phyloP scores from a whole-genome alignment of 148 eudicot species.

The Heliosperma pusillum region DNA sequence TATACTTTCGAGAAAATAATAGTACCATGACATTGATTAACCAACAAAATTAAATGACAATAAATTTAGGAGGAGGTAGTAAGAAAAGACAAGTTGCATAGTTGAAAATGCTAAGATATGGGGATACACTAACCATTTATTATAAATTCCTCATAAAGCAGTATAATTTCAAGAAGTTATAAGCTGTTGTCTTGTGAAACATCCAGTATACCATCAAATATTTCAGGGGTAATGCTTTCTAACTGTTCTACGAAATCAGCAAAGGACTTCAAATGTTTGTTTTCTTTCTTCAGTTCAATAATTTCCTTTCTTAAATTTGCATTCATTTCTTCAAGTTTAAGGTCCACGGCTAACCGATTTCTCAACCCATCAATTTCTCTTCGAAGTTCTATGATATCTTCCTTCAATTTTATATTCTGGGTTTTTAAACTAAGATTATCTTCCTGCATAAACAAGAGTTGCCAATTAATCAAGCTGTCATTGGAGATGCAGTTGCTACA shows the following conservation, averaged over 20 bases:
- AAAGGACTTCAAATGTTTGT: constrained; percentile 2
- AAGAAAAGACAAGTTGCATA: neutral
- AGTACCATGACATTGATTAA: too few species aligned
- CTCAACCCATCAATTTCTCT: constrained; percentile 28
- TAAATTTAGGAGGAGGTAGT: too few species aligned
- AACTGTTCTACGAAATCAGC: constrained; percentile 19
- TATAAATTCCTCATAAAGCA: neutral
- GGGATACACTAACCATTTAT: neutral
- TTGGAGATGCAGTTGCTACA: too few species aligned
- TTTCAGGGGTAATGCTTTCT: constrained; percentile 23
- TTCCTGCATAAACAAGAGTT: constrained; percentile 20
- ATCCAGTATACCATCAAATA: constrained; percentile 1
- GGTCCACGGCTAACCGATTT: constrained; percentile 20
- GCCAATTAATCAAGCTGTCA: neutral
- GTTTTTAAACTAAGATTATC: constrained; percentile 5
- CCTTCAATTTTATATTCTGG: constrained; percentile 18
- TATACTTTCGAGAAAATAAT: too few species aligned
- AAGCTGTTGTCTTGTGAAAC: neutral
- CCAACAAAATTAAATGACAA: too few species aligned
- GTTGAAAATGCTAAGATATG: neutral
- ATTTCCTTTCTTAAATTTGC: constrained; percentile 31
- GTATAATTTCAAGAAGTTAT: neutral
- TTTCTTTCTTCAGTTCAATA: constrained; percentile 34
- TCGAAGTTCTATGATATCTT: constrained; percentile 22
- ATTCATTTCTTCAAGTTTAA: constrained; percentile 24